Evolutionary conservation across 2,329 filamentous ascomycete genomes (phyloP), one percentile per base, ranked within the genome.

Genomic region (Simplicillium aogashimaense): DNA sequence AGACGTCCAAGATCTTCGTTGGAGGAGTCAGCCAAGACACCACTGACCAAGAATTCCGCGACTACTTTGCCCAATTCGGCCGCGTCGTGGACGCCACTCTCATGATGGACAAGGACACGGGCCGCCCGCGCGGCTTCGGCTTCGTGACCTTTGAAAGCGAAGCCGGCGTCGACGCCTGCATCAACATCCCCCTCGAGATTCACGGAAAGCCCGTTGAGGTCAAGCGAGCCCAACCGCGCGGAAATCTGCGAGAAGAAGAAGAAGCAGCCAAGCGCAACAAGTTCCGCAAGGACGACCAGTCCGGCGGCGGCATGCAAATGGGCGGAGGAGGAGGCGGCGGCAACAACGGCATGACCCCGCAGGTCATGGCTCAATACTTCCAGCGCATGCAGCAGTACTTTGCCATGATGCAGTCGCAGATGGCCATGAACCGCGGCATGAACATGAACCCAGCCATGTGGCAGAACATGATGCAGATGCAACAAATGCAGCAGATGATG

Each of bases 21-120:
- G 92, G 92, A 28, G 92, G 92, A 55, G 92, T 98, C 42, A 94
- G 86, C 61, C 92, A 97, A 65, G 92, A 98, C 55, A 92, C 90
- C 0, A 95, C 87, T 1, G 92, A 98, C 55, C 82, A 89, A 46
- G 88, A 97, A 58, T 98, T 98, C 60, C 88, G 87, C 56, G 83
- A 92, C 44, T 98, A 95, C 65, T 98, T 98, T 66, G 87, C 85
- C 55, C 86, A 95, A 55, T 98, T 97, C 53, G 92, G 92, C 20
- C 82, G 90, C 45, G 92, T 98, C 15, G 83, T 98, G 31, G 92
- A 98, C 64, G 92, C 92, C 2, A 98, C 92, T 0, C 78, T 98
- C 3, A 98, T 98, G 92, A 98, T 98, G 81, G 92, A 98, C 61
- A 98, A 98, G 65, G 92, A 98, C 60, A 98, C 92, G 1, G 92